Base-by-base conservation (phyloP, 192 early-diverging fungal genomes). In the Allomyces javanicus region DNA sequence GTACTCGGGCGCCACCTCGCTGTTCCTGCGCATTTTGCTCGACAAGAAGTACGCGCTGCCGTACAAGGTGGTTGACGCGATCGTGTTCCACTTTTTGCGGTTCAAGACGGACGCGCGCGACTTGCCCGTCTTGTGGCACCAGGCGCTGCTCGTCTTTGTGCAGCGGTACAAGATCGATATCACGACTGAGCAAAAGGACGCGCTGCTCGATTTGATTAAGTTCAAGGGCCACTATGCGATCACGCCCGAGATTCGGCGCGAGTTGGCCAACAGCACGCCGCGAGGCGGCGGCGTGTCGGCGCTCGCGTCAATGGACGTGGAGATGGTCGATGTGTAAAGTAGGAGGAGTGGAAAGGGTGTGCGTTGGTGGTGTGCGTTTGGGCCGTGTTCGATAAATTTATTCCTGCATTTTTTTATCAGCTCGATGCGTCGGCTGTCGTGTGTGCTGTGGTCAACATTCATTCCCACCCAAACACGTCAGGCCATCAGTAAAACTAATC, bases 41-140 rank as follows among this genome's bases (percentile, higher is more conserved):
- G 96, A 98, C 76, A 98, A 97, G 71, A 98, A 98, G 76, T 97
- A 96, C 66, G 94, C 96, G 1, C 77, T 97, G 70, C 96, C 94
- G 1, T 98, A 85, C 85, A 93, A 93, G 77, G 94, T 96, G 24
- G 86, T 98, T 21, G 94, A 97, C 71, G 85, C 87, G 25, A 72
- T 98, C 40, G 96, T 98, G n/a, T 87, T 89, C 75, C 96, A 98
- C 77, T 97, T 95, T 77, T 70, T 89, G 69, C 79, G 89, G 58
- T 96, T 98, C 82, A 86, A 87, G 77, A 85, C 80, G 64, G 90
- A 93, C 69, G 69, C 79, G 62, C 75, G 88, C 63, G 80, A 81
- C 64, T 81, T 98, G 85, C 94, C 96, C 25, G 94, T 98, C 23
- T 80, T 98, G 66, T 98, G 96, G 96, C 96, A 98, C 72, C 94